Evolutionary conservation across 768 basidiomycete species (phyloP), one percentile per base, ranked within the genome.

Genomic region (Amanita muscaria): DNA sequence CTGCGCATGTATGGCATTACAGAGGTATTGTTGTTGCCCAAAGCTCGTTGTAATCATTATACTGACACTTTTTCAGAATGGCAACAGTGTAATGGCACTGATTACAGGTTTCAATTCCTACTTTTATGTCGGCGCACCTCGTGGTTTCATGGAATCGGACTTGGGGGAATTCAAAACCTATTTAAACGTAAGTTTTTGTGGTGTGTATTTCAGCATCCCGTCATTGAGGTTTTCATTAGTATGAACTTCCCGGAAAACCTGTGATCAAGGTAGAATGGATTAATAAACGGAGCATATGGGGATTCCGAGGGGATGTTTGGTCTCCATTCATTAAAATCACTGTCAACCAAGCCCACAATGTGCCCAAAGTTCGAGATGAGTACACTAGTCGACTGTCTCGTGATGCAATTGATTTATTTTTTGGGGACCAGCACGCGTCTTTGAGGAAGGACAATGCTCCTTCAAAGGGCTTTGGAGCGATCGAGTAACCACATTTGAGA

Each of bases 361-460:
- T 98, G 16, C 88, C 93, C 1, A 89, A 84, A 73, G 79, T 96
- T 45, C 73, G 92, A 87, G 92, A 90, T 88, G 62, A 84, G 87
- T 87, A 32, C 19, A 9, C 24, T 32, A 15, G 43, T 49, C 12
- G 34, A 47, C 24, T 14, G 43, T 16, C 19, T 42, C 18, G 35
- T 35, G 18, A 38, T 54, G 45, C 45, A 49, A 55, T 27, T 56
- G 46, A 27, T 42, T 47, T 42, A 38, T 16, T 22, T 34, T 15
- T 38, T 38, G 50, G 49, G n/a, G n/a, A n/a, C n/a, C n/a, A n/a
- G 63, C 59, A 79, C 79, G 74, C 52, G 46, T 78, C 32, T 81
- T 91, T 56, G 90, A 93, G 53, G 68, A 78, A 46, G 85, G 80
- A 29, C 82, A 88, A 64, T 74, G 82, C 53, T 64, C 68, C 18